A percentile compares a stretch with the other conserved stretches of the same genome.
Evolutionary conservation across 139 green algal species (phyloP).

Genomic region (Coelastrella sp.): DNA sequence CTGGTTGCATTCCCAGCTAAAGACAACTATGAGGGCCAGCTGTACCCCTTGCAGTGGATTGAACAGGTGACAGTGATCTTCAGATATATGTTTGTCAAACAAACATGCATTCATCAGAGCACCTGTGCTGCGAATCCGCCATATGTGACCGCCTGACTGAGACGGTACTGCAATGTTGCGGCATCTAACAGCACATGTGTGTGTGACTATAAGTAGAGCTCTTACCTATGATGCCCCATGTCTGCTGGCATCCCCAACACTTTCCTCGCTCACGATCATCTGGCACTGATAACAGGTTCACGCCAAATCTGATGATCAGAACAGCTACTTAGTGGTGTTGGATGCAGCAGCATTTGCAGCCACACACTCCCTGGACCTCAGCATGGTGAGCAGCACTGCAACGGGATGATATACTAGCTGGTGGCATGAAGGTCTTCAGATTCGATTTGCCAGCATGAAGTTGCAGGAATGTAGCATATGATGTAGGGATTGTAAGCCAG

Average conservation of each 20-base stretch:
- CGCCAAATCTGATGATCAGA: slow-evolving; percentile 5
- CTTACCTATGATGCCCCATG: not conserved
- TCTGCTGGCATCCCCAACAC: not conserved
- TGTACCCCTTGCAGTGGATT: slow-evolving; percentile 75
- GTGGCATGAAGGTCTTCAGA: too few species aligned
- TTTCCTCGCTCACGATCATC: too few species aligned
- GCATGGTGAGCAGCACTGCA: too few species aligned
- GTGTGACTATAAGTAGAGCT: not conserved
- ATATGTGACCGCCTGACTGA: not conserved
- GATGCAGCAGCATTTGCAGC: slow-evolving; percentile 77
- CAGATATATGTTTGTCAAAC: not conserved
- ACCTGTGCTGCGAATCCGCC: not conserved
- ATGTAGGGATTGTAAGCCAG: too few species aligned
- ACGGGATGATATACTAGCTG: too few species aligned
- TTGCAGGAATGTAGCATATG: too few species aligned
- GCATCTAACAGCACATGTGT: too few species aligned
- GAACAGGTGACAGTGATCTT: not conserved
- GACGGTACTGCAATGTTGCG: too few species aligned
- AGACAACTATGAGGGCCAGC: slow-evolving; percentile 73
- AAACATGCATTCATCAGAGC: not conserved
- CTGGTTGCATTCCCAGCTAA: slow-evolving; percentile 78
- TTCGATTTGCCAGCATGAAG: too few species aligned
- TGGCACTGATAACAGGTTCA: slow-evolving; percentile 26
- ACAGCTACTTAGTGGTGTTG: slow-evolving; percentile 65
- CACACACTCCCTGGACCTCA: slow-evolving; percentile 77